Evolutionary conservation across 352 stramenopile genomes (phyloP).

Genomic region (Phytophthora brassicae): DNA sequence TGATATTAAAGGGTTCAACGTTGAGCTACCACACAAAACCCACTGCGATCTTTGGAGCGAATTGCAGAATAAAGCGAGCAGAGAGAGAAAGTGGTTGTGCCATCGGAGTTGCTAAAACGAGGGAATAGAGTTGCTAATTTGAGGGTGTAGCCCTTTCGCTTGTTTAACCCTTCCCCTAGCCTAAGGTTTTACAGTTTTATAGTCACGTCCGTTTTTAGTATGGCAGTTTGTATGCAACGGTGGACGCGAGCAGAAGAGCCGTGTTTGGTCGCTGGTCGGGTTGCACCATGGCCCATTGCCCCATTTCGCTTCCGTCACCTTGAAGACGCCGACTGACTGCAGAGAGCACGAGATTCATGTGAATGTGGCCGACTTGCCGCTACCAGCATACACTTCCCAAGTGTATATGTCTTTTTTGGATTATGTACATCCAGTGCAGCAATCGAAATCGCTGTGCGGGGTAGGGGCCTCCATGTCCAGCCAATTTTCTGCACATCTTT

Average conservation of each 20-base stretch:
- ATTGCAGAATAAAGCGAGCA: constrained; percentile 45
- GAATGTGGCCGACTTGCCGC: constrained; percentile 8
- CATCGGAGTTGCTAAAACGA: constrained; percentile 17
- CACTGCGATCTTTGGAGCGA: constrained; percentile 47
- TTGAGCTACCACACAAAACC: neutral
- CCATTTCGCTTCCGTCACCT: too few species aligned
- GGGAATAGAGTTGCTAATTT: constrained; percentile 9
- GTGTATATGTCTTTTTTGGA: constrained; percentile 30
- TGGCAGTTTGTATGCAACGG: constrained; percentile 21
- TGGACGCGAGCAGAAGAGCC: constrained; percentile 8
- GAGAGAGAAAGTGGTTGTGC: constrained; percentile 31
- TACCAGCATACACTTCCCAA: constrained; percentile 24
- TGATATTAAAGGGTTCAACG: constrained; percentile 14
- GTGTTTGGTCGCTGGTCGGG: neutral
- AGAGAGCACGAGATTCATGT: too few species aligned
- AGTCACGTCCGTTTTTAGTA: constrained; percentile 24
- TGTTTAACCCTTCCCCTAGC: constrained; percentile 8
- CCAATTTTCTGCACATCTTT: constrained; percentile 20
- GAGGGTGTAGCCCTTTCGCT: constrained; percentile 22
- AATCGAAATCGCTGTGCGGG: constrained; percentile 16
- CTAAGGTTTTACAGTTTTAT: constrained; percentile 28
- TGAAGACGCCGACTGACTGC: neutral
- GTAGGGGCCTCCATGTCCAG: constrained; percentile 20
- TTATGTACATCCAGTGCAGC: constrained; percentile 15
- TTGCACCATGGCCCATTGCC: too few species aligned